Percentiles rank a stretch among this genome's conserved stretches.
phyloP scores from a whole-genome alignment of 78 protist genomes.

The Reticulomyxa filosa region DNA sequence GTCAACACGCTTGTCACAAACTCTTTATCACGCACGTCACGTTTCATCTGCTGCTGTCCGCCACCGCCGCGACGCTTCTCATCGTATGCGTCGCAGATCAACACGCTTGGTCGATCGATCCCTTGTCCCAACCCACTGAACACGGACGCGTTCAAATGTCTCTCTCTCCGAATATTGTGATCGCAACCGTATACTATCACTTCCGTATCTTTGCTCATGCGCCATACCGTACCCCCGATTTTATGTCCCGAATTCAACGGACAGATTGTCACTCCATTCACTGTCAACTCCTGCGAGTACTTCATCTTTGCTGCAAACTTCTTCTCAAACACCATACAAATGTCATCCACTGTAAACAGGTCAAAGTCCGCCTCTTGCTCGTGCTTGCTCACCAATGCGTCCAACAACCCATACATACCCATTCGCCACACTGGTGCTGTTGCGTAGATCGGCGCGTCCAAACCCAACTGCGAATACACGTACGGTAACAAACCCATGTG shows the following conservation, averaged over 20 bases:
- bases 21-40: neutral
- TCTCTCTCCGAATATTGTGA: slow-evolving; percentile 49
- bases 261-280: neutral
- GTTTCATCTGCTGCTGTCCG: neutral
- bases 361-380: neutral
- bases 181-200: slow-evolving; percentile 64
- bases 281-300: slow-evolving; percentile 13
- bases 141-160: slow-evolving; percentile 42
- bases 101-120: neutral
- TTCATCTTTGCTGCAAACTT: neutral
- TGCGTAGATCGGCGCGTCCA: slow-evolving; percentile 44
- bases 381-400: slow-evolving; percentile 17
- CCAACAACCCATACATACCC: slow-evolving; percentile 66
- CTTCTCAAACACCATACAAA: neutral
- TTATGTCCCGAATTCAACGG: slow-evolving; percentile 41
- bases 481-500: slow-evolving; percentile 76
- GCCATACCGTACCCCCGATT: slow-evolving; percentile 77
- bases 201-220: slow-evolving; percentile 51
- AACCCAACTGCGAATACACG: slow-evolving; percentile 26
- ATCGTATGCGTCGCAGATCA: neutral
- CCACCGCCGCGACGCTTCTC: too few species aligned
- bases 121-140: too few species aligned
- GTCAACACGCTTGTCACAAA: neutral
- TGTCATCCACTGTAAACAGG: too few species aligned
- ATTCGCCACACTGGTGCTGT: slow-evolving; percentile 62